Percentiles rank a stretch among this genome's conserved stretches.
These are phyloP conservation scores for Nicotiana benthamiana DNA, from an alignment of 257 asterid species.

Conservation along the genomic window DNA sequence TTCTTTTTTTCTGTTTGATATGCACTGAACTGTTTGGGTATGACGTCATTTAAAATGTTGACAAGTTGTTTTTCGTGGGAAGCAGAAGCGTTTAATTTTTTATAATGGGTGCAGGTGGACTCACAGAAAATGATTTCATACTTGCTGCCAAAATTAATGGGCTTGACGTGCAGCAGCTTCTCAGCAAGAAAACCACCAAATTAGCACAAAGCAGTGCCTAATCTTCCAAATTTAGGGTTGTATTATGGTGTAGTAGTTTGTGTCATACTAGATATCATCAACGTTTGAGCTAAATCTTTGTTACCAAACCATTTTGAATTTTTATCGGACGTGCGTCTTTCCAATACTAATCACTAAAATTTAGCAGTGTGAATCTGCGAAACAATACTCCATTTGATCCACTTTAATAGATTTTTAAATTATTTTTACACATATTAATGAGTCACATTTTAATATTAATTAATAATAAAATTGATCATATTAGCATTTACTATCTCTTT, in stretches of 20 bases:
- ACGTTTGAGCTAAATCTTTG: background rate
- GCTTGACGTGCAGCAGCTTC: constrained; percentile 60
- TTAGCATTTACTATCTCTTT: too few species aligned
- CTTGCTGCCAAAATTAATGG: constrained; percentile 77
- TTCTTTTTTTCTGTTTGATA: background rate
- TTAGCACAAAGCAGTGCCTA: background rate
- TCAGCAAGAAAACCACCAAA: constrained; percentile 51
- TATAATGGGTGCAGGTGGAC: constrained; percentile 50
- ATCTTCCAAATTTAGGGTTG: background rate
- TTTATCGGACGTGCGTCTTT: background rate
- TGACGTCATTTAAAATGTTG: background rate
- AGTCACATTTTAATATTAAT: too few species aligned
- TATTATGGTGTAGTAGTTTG: background rate
- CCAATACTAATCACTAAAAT: background rate
- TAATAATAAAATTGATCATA: too few species aligned
- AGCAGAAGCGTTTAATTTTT: background rate
- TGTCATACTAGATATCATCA: background rate
- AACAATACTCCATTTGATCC: too few species aligned
- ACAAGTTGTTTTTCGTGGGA: background rate
- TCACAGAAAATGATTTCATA: constrained; percentile 90
- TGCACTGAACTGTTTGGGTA: too few species aligned
- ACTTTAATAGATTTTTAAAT: too few species aligned
- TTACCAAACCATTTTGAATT: background rate
- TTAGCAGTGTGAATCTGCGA: too few species aligned
- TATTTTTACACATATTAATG: too few species aligned